phyloP scores from a whole-genome alignment of 805 yeast species.

The Saccharomycopsis guyanensis region DNA sequence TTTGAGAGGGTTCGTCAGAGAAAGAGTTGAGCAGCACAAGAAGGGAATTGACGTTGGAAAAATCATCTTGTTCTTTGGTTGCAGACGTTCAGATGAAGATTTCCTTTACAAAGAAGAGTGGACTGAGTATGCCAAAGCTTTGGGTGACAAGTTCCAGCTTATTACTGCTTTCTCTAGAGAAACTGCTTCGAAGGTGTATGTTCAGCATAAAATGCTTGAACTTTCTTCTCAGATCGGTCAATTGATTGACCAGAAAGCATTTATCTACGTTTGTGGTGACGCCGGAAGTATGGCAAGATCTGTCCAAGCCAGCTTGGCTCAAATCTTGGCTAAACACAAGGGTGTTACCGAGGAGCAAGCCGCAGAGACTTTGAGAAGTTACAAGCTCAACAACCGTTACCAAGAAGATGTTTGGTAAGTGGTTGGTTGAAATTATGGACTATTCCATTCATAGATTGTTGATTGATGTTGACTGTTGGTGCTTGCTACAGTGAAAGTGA shows the following conservation, averaged over 20 bases:
- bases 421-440: too few species aligned
- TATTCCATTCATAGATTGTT: too few species aligned
- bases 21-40: conserved; percentile 53
- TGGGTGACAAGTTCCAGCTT: conserved; percentile 49
- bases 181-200: conserved; percentile 57
- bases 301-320: conserved; percentile 63
- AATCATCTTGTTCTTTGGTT: conserved; percentile 76
- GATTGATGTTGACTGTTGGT: too few species aligned
- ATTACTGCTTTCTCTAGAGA: conserved; percentile 89
- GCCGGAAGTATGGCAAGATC: conserved; percentile 94
- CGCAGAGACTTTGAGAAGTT: conserved; percentile 63
- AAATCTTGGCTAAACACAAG: conserved; percentile 56
- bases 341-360: conserved; percentile 62
- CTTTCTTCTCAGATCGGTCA: conserved; percentile 34
- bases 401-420: conserved; percentile 97
- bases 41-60: conserved; percentile 57
- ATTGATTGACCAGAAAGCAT: conserved; percentile 66
- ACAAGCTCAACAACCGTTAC: conserved; percentile 78
- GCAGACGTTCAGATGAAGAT: conserved; percentile 74
- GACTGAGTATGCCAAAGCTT: conserved; percentile 56
- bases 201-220: conserved; percentile 68
- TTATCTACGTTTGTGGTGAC: conserved; percentile 94
- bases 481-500: too few species aligned
- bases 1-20: conserved; percentile 90
- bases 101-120: conserved; percentile 86